Base-by-base conservation (phyloP, 768 basidiomycete species). In the Leccinellum rugosiceps region DNA sequence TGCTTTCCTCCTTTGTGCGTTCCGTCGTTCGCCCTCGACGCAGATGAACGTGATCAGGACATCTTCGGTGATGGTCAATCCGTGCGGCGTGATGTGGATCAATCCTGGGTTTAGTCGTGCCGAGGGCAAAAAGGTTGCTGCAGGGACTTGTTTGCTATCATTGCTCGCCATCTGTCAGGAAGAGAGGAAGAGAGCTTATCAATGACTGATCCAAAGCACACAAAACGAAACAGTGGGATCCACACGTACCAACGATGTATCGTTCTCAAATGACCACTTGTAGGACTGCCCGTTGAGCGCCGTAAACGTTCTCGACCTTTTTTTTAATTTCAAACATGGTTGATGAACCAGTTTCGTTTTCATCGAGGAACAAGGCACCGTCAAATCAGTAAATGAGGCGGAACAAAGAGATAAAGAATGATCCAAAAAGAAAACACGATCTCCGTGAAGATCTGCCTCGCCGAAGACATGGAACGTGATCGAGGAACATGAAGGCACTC, bases 261-360 rank as follows among this genome's bases (percentile, higher is more conserved):
- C 70, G 7, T 72, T 72, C 28, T 68, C 66, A 41, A 74, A 72
- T 19, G 70, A 65, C 71, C 71, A 72, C 57, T 72, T 72, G 55
- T 72, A 72, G 6, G 71, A 68, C 44, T 72, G 68, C 17, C 70
- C 71, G 47, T 72, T 72, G 62, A 73, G 63, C 25, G 71, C 72
- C 41, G 64, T 72, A 41, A 72, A 72, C 47, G 72, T 72, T 28
- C 71, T 62, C 34, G 71, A 73, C 50, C 70, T 72, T 49, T 53
- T 54, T 50, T 10, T 25, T n/a, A n/a, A 6, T n/a, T 41, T n/a
- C 38, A 41, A 41, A 41, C 25, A 26, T 55, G 15, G 30, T 41
- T 23, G 8, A 38, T 26, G 35, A 52, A 25, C 17, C 45, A 26
- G 34, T 41, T 23, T 19, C 21, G n/a, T 35, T 28, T 28, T 11